Base-by-base conservation (phyloP, 2,329 filamentous ascomycete genomes). In the Sclerotinia glacialis region DNA sequence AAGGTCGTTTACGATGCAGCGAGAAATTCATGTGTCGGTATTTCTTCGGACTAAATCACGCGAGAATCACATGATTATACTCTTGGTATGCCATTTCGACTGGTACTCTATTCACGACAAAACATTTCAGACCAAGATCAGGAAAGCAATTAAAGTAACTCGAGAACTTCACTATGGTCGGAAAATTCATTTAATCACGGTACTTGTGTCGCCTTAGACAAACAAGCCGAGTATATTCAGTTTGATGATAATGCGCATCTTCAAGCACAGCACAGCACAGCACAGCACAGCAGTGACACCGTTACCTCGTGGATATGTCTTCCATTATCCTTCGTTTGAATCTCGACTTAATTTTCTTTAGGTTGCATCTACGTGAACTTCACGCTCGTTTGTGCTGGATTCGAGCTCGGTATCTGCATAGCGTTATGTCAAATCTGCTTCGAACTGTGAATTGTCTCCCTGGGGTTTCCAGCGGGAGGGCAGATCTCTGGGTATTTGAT, bases 371-470 rank as follows among this genome's bases (percentile, higher is more conserved):
- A 5, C 16, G 12, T 31, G 18, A n/a, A 16, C 18, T 21, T 31
- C 26, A 47, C 42, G 16, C 21, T 12, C 18, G 0, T 23, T 34
- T 14, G 9, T 21, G 3, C 16, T 47, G 21, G 40, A 46, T n/a
- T 34, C 31, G 26, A 59, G 11, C 28, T 59, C 12, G 1, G 21
- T 21, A 23, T 31, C 28, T n/a, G 56, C 56, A 59, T 59, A 34
- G 23, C 47, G 56, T 59, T 47, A 46, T 59, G 56, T 42, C 14
- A 59, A 16, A 58, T 42, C 26, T 59, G 56, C 28, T 34, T 9
- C 11, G 26, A 14, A 8, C 21, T 34, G 42, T 6, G 11, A 9
- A 31, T 12, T 21, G 9, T 31, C 28, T 53, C 21, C 12, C 28
- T 50, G 3, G 12, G 18, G 5, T 18, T 31, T 21, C 12, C 11